phyloP scores from a whole-genome alignment of 202 grass and related monocot species.

The Zizania palustris region DNA sequence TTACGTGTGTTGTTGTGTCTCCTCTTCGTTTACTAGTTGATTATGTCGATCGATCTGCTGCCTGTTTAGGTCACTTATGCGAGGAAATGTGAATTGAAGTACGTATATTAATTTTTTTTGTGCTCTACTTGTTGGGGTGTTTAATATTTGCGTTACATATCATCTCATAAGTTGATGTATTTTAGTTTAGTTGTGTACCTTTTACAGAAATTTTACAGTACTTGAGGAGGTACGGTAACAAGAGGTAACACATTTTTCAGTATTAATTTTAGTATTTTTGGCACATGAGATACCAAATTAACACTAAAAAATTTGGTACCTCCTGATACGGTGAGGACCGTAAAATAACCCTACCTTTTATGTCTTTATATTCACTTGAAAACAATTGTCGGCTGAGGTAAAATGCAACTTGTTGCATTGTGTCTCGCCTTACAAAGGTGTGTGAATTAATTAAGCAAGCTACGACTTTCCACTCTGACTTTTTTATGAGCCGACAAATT shows the following conservation, averaged over 20 bases:
- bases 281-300: too few species aligned
- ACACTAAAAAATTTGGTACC: too few species aligned
- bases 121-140: neutral
- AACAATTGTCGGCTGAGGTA: constrained; percentile 19
- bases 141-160: too few species aligned
- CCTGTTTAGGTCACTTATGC: neutral
- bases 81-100: neutral
- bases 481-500: neutral
- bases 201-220: too few species aligned
- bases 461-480: constrained; percentile 13
- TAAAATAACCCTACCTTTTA: too few species aligned
- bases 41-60: neutral
- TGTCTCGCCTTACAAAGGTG: neutral
- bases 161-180: neutral
- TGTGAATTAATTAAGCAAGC: neutral
- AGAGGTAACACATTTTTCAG: too few species aligned
- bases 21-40: neutral
- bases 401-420: constrained; percentile 42
- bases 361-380: neutral
- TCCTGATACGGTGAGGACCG: too few species aligned
- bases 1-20: neutral
- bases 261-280: too few species aligned
- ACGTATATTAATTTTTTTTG: neutral
- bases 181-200: neutral
- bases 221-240: too few species aligned